phyloP scores from a whole-genome alignment of 495 filamentous ascomycete genomes.

The Astrocystis sublimbata region DNA sequence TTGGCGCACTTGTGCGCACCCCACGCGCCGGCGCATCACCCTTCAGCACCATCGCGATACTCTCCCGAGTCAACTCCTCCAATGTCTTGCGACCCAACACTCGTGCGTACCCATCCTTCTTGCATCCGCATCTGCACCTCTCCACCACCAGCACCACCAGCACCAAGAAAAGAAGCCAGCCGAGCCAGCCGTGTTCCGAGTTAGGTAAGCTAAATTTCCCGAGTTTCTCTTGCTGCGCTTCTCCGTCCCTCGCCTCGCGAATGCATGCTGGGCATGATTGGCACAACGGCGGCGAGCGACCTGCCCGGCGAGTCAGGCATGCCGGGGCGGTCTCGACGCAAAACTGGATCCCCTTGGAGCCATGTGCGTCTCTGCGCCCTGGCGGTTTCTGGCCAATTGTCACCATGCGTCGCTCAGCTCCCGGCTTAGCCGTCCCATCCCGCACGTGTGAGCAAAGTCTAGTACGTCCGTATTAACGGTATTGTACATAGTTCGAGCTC shows the following conservation, averaged over 20 bases:
- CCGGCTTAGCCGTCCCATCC: conserved; percentile 2
- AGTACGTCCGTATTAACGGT: background rate
- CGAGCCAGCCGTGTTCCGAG: background rate
- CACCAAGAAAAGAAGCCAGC: too few species aligned
- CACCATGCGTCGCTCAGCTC: background rate
- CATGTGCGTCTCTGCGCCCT: background rate
- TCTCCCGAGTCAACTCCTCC: too few species aligned
- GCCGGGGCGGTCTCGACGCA: background rate
- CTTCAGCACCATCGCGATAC: conserved; percentile 2
- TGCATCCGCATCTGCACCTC: background rate
- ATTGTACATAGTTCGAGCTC: background rate
- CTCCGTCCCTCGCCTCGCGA: background rate
- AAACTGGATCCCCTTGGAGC: background rate
- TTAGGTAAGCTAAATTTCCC: conserved; percentile 14
- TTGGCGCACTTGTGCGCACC: conserved; percentile 5
- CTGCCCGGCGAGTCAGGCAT: too few species aligned
- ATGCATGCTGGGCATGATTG: conserved; percentile 8
- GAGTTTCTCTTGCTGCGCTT: background rate
- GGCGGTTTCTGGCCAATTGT: background rate
- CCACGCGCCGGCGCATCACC: conserved; percentile 15
- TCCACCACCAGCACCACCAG: too few species aligned
- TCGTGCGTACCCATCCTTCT: background rate
- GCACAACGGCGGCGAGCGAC: background rate
- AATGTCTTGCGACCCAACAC: conserved; percentile 18
- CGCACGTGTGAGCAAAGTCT: conserved; percentile 11